Evolutionary conservation across 108 stramenopile species (phyloP).

Genomic region (Mayamaea pseudoterrestris): DNA sequence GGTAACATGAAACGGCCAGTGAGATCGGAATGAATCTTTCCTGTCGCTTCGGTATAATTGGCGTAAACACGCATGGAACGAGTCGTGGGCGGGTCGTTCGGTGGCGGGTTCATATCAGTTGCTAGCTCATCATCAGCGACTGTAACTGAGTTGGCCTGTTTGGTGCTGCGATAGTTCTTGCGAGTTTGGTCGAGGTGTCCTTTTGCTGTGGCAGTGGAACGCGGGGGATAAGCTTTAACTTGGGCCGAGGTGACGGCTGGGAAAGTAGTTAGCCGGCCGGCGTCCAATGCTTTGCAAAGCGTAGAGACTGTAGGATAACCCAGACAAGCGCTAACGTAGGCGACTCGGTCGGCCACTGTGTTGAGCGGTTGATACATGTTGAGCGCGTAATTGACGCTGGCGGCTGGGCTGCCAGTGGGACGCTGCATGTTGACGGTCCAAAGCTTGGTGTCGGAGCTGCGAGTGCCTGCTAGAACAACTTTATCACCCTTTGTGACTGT

Average conservation of each 20-base stretch:
- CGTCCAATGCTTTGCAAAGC: not conserved
- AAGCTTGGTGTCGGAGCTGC: not conserved
- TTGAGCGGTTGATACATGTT: too few relatives aligned
- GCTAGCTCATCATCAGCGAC: not conserved
- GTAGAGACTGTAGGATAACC: slow-evolving; percentile 10
- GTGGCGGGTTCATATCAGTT: not conserved
- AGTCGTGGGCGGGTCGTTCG: not conserved
- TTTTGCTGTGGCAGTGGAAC: slow-evolving; percentile 8
- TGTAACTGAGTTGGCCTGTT: too few relatives aligned
- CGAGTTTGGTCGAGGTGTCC: slow-evolving; percentile 22
- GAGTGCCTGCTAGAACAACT: slow-evolving; percentile 1
- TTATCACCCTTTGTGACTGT: not conserved
- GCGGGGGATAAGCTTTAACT: slow-evolving; percentile 1
- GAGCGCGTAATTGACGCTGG: too few relatives aligned
- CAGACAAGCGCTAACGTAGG: slow-evolving; percentile 14
- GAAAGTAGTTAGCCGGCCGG: not conserved
- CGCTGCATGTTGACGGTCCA: too few relatives aligned
- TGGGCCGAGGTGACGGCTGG: slow-evolving; percentile 2
- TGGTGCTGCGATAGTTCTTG: slow-evolving; percentile 10
- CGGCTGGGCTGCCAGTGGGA: not conserved
- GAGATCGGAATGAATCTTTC: slow-evolving; percentile 24
- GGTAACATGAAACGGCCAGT: slow-evolving; percentile 17
- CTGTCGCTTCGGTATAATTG: slow-evolving; percentile 5
- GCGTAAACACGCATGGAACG: slow-evolving; percentile 6
- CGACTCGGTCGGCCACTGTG: slow-evolving; percentile 3